Evolutionary conservation across 2,329 filamentous ascomycete genomes (phyloP), one percentile per base, ranked within the genome.

Genomic region (Colletotrichum lini): DNA sequence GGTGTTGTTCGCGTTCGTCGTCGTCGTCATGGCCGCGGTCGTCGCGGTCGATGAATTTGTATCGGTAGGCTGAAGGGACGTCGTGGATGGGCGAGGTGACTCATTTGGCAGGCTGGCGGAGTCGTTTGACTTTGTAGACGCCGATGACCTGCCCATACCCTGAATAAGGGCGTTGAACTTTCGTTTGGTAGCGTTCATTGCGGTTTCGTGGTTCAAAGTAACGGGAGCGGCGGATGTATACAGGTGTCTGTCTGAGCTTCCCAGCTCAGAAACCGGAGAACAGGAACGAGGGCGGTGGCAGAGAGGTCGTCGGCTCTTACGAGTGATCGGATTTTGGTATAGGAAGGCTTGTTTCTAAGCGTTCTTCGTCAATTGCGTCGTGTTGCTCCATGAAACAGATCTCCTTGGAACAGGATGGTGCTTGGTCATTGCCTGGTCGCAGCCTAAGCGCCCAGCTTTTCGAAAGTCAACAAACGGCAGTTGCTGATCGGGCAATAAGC

Each of bases 111-210:
- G 40, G 13, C 69, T 72, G 38, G 45, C 49, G 16, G 58, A 67
- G 21, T 71, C 68, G 30, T 68, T 49, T 4, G 75, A 65, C 44
- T 75, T 74, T 8, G 76, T 62, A 65, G 73, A 72, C 44, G 70
- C 59, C 56, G 76, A 64, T 38, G 72, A 68, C 45, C 74, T 47
- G 77, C 89, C 89, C 76, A 92, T 86, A 74, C 89, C 85, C 78
- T 94, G 92, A 38, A 95, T 85, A 18, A 95, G 86, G 76, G 89
- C 88, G 81, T 95, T 93, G 84, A 95, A 95, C 81, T 95, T 95
- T 76, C 93, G 89, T 83, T 95, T 96, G n/a, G 92, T 94, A 30
- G 92, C 89, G 78, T 93, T 93, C 85, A 95, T 93, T 73, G 71
- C 83, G 64, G 52, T 65, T 53, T 26, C 13, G 60, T 69, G 56